Conservation (phyloP, 306 rosid genomes). For the Lupinus albus region DNA sequence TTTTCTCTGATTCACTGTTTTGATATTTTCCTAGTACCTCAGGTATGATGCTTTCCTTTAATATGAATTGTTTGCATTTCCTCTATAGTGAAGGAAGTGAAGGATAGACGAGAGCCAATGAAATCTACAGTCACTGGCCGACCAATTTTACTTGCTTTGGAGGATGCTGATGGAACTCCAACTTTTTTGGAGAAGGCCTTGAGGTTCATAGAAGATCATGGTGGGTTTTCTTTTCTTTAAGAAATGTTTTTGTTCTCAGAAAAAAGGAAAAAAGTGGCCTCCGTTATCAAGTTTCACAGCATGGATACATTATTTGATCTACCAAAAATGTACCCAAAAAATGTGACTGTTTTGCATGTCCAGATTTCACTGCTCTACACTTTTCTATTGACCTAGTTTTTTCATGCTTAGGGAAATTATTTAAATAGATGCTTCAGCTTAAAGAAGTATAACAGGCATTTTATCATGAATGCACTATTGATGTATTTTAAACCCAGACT, state of each 20-base stretch:
- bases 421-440: neutral
- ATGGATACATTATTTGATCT: neutral
- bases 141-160: slow-evolving; percentile 90
- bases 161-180: slow-evolving; percentile 93
- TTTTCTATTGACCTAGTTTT: neutral
- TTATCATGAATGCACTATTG: neutral
- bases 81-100: slow-evolving; percentile 49
- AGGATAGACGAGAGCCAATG: slow-evolving; percentile 49
- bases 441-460: slow-evolving; percentile 9
- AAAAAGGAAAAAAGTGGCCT: neutral
- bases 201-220: slow-evolving; percentile 75
- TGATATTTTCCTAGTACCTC: neutral
- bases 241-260: neutral
- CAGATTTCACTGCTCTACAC: neutral
- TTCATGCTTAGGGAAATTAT: neutral
- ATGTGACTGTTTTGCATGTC: neutral
- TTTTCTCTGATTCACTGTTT: neutral
- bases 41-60: slow-evolving; percentile 29
- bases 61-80: slow-evolving; percentile 40
- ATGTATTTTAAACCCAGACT: neutral
- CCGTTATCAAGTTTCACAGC: neutral
- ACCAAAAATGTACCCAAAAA: neutral
- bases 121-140: slow-evolving; percentile 76
- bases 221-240: slow-evolving; percentile 46
- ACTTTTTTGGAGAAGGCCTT: slow-evolving; percentile 95